Base-by-base conservation (phyloP, 2,329 filamentous ascomycete genomes). In the Nannizzia gypsea region DNA sequence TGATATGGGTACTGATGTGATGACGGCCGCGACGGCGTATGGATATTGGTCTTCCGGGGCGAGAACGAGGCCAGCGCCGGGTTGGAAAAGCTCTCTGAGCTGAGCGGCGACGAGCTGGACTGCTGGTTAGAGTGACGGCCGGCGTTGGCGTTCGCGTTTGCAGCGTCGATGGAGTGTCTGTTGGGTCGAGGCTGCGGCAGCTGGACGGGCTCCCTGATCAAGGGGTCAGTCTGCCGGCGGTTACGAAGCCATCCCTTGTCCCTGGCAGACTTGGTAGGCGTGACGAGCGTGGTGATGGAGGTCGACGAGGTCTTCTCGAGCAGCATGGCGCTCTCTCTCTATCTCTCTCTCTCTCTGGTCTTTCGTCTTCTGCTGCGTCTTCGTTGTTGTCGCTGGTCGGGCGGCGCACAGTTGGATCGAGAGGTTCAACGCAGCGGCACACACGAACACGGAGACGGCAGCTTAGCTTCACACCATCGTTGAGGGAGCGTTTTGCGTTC, bases 1-100 rank as follows among this genome's bases (percentile, higher is more conserved):
- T 62, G 26, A 48, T 48, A 22, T n/a, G 24, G 46, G 2, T 50
- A 20, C 46, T 57, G 60, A 13, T 59, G 31, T 48, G 44, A 1
- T 31, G 24, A 34, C 34, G 58, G 17, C 40, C 38, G 22, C 61
- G 64, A 34, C 15, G 56, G 42, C 17, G 56, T 40, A 36, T 58
- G 56, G 17, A 31, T 58, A 36, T 48, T 48, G 56, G 64, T 63
- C 57, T 67, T 68, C 52, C 66, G 65, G 59, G 65, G 66, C 31
- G 67, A 65, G 40, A 68, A 66, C 26, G 60, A 61, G 13, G 66
- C 66, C 54, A 68, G 61, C 4, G 67, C 63, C 9, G 67, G 67
- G 59, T 68, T 66, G 42, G 67, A 68, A 59, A 68, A 62, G 44
- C 60, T 64, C 28, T 64, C 63, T 8, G 62, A 63, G 59, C 65